phyloP scores from a whole-genome alignment of 257 asterid genomes.

The Nicotiana paniculata region DNA sequence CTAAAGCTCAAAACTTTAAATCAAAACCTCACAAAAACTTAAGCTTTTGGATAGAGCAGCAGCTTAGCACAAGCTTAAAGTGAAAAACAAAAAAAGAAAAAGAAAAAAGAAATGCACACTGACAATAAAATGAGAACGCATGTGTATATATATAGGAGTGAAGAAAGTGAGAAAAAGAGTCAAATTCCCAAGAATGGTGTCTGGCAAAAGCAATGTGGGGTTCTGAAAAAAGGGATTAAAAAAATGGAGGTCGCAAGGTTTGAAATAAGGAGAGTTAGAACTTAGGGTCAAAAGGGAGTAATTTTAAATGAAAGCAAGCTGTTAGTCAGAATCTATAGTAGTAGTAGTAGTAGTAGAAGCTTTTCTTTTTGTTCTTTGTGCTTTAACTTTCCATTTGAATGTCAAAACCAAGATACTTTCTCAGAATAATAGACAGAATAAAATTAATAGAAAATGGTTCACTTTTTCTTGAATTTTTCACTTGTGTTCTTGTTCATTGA shows the following conservation, averaged over 20 bases:
- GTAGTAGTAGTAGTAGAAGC: conserved; percentile 19
- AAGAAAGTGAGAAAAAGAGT: conserved; percentile 19
- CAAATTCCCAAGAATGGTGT: conserved; percentile 48
- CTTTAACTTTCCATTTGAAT: conserved; percentile 33
- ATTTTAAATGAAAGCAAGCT: conserved; percentile 16
- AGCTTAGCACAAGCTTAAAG: conserved; percentile 4
- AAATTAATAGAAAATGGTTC: background rate
- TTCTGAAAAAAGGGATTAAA: conserved; percentile 33
- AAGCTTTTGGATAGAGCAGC: background rate
- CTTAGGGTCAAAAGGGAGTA: conserved; percentile 31
- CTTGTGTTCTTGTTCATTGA: background rate
- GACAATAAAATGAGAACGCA: conserved; percentile 16
- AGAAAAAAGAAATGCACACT: conserved; percentile 16
- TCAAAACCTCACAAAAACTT: conserved; percentile 7
- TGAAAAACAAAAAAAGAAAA: conserved; percentile 3
- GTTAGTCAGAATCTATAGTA: conserved; percentile 21
- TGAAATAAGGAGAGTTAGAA: conserved; percentile 25
- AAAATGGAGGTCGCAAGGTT: conserved; percentile 38
- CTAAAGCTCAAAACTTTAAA: conserved; percentile 1
- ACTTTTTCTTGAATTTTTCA: conserved; percentile 3
- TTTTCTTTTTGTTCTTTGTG: conserved; percentile 47
- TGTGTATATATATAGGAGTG: conserved; percentile 1
- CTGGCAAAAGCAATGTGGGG: conserved; percentile 33
- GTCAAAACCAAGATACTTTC: conserved; percentile 21
- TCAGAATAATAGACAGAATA: conserved; percentile 10